Conservation (phyloP, 257 asterid genomes). For the Nicotiana otophora region DNA sequence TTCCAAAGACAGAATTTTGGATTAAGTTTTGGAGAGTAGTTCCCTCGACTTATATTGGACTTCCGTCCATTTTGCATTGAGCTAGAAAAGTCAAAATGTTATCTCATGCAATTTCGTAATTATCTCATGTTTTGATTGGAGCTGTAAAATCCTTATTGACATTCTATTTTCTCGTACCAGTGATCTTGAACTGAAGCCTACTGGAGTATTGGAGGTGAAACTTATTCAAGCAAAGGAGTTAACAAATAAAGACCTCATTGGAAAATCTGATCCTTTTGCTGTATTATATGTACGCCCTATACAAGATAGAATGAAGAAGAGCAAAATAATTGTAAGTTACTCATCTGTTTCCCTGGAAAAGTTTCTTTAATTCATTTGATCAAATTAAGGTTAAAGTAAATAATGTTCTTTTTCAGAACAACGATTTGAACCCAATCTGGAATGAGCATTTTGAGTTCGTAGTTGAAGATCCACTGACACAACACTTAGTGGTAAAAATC, state of each 20-base stretch:
- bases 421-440: constrained; percentile 77
- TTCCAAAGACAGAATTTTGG: neutral
- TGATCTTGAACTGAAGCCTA: constrained; percentile 64
- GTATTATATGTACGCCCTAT: constrained; percentile 69
- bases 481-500: constrained; percentile 62
- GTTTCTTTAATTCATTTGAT: neutral
- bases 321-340: constrained; percentile 62
- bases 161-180: constrained; percentile 28
- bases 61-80: neutral
- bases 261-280: constrained; percentile 95
- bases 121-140: neutral
- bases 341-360: constrained; percentile 8
- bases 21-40: neutral
- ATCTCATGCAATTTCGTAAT: neutral
- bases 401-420: constrained; percentile 36
- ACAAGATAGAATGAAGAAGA: constrained; percentile 54
- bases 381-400: neutral
- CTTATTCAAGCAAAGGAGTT: constrained; percentile 85
- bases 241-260: constrained; percentile 71
- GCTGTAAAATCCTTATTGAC: neutral
- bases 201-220: constrained; percentile 85
- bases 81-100: neutral
- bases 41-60: neutral
- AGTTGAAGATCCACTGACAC: constrained; percentile 78
- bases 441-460: constrained; percentile 82